Evolutionary conservation across 306 rosid species (phyloP).

Genomic region (Cyamopsis tetragonoloba): DNA sequence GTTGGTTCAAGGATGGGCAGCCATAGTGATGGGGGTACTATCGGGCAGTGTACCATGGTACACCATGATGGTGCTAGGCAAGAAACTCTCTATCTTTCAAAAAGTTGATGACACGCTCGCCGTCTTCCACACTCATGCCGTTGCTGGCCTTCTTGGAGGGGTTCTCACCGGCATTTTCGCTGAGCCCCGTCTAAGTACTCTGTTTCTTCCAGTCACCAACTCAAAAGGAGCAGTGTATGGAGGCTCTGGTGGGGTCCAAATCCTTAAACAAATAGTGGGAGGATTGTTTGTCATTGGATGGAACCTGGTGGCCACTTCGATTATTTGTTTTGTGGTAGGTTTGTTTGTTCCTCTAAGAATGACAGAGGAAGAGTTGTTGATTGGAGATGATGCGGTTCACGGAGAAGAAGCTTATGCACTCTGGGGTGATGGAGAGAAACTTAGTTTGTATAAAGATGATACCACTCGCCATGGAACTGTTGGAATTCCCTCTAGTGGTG

Average conservation of each 20-base stretch:
- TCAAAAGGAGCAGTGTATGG: constrained; percentile 46
- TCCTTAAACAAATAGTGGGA: constrained; percentile 47
- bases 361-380: constrained; percentile 51
- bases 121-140: constrained; percentile 63
- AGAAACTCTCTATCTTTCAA: constrained; percentile 32
- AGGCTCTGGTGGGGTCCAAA: constrained; percentile 49
- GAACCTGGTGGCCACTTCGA: constrained; percentile 46
- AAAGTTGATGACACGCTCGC: constrained; percentile 59
- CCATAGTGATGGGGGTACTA: constrained; percentile 54
- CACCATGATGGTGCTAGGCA: constrained; percentile 58
- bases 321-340: constrained; percentile 34
- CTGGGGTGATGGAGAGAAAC: constrained; percentile 64
- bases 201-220: constrained; percentile 35
- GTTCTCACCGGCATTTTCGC: constrained; percentile 56
- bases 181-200: constrained; percentile 36
- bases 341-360: constrained; percentile 41
- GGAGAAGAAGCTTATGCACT: constrained; percentile 67
- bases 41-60: constrained; percentile 66
- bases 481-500: constrained; percentile 35
- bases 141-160: constrained; percentile 55
- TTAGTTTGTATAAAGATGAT: constrained; percentile 33
- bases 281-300: constrained; percentile 46
- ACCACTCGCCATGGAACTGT: constrained; percentile 13
- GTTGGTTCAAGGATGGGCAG: constrained; percentile 67
- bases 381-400: constrained; percentile 58